Percentiles rank a stretch among this genome's conserved stretches.
These are phyloP conservation scores for Knufia petricola DNA, from an alignment of 2,329 filamentous ascomycete genomes.

Conservation along the genomic window DNA sequence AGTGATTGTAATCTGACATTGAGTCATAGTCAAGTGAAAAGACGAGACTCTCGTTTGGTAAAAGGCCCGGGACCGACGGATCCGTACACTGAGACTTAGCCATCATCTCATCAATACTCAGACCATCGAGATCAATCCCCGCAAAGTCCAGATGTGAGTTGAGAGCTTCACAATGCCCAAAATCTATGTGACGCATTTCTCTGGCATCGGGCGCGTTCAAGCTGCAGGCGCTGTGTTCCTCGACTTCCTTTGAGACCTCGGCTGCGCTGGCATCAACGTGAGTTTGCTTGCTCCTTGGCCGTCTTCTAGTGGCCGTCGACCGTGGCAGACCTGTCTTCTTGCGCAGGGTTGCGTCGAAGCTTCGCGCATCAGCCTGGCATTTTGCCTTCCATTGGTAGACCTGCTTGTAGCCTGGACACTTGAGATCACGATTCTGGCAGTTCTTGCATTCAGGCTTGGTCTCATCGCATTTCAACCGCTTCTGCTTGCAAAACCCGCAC, in stretches of 20 bases:
- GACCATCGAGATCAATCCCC: neutral
- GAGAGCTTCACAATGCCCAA: neutral
- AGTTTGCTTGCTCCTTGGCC: neutral
- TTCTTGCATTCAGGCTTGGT: conserved; percentile 21
- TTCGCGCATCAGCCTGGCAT: neutral
- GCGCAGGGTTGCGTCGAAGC: neutral
- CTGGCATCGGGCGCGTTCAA: neutral
- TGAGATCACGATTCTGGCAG: conserved; percentile 21
- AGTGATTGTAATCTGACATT: neutral
- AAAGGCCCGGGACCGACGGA: neutral
- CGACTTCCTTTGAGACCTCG: no score
- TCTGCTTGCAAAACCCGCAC: neutral
- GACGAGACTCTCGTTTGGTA: neutral
- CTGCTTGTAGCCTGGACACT: conserved; percentile 13
- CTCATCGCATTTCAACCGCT: conserved; percentile 25
- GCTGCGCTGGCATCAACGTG: neutral
- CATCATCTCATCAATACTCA: neutral
- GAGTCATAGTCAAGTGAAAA: neutral
- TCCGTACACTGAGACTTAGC: neutral
- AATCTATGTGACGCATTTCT: no score
- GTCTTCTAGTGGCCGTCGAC: neutral
- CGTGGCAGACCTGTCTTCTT: neutral
- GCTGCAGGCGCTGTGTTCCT: no score
- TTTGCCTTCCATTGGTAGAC: neutral
- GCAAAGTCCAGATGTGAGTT: neutral